Conservation (phyloP, 2,329 filamentous ascomycete genomes). For the Epichloe aotearoae region DNA sequence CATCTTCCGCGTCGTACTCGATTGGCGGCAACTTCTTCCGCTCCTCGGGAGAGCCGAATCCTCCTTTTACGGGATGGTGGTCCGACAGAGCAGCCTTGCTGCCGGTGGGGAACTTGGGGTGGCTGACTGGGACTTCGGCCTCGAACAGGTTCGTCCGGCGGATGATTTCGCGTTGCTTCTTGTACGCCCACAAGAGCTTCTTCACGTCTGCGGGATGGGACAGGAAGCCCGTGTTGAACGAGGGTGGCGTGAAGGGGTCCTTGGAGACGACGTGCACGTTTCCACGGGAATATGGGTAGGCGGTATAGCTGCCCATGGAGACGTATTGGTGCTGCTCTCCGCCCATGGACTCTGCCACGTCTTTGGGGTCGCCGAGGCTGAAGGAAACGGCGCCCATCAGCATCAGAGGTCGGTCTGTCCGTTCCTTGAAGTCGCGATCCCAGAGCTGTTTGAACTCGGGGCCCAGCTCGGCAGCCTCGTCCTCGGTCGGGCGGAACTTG, state of each 20-base stretch:
- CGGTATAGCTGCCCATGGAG: constrained; percentile 36
- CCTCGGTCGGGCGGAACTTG: constrained; percentile 41
- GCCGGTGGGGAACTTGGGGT: constrained; percentile 28
- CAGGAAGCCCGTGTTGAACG: constrained; percentile 43
- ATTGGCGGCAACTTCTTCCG: constrained; percentile 16
- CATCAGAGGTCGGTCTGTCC: constrained; percentile 33
- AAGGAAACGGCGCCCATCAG: constrained; percentile 23
- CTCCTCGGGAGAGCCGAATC: constrained; percentile 15
- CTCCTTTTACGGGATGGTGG: constrained; percentile 9
- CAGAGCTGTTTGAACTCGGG: constrained; percentile 38
- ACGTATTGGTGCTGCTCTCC: constrained; percentile 30
- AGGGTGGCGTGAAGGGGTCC: constrained; percentile 27
- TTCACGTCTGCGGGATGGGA: constrained; percentile 36
- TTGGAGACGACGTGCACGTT: constrained; percentile 43
- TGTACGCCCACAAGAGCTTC: constrained; percentile 49
- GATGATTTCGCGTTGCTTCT: constrained; percentile 45
- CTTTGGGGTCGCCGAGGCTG: constrained; percentile 10
- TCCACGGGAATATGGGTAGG: constrained; percentile 48
- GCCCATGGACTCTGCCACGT: not conserved
- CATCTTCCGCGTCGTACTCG: constrained; percentile 33
- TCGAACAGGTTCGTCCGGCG: constrained; percentile 40
- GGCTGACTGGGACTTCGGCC: constrained; percentile 26
- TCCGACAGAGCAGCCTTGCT: constrained; percentile 24
- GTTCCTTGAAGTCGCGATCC: constrained; percentile 37
- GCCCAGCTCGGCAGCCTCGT: constrained; percentile 38